phyloP scores from a whole-genome alignment of 2,329 filamentous ascomycete genomes.

The Cercospora janseana region DNA sequence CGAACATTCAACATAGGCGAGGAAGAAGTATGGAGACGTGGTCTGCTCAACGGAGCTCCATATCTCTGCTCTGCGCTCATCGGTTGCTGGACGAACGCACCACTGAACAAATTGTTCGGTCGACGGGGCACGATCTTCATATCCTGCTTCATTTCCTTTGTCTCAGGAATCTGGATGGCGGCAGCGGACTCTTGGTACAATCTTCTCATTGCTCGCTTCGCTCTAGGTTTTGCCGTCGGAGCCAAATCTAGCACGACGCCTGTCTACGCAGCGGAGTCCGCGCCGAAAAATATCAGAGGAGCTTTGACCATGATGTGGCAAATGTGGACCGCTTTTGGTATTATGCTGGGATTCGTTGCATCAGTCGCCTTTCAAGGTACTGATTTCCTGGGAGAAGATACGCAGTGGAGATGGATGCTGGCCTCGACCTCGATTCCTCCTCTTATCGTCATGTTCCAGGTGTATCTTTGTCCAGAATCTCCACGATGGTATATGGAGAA shows the following conservation, averaged over 20 bases:
- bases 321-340: slow-evolving; percentile 45
- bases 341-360: slow-evolving; percentile 46
- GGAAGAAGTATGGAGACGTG: slow-evolving; percentile 35
- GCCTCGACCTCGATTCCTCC: slow-evolving; percentile 43
- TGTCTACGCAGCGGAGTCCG: slow-evolving; percentile 42
- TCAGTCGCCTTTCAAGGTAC: slow-evolving; percentile 41
- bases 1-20: slow-evolving; percentile 29
- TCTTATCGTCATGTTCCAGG: slow-evolving; percentile 34
- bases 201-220: slow-evolving; percentile 66
- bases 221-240: slow-evolving; percentile 59
- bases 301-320: slow-evolving; percentile 51
- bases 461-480: slow-evolving; percentile 47
- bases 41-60: slow-evolving; percentile 61
- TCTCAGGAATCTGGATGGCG: slow-evolving; percentile 59
- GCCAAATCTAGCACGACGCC: slow-evolving; percentile 42
- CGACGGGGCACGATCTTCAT: slow-evolving; percentile 74
- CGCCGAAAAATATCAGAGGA: slow-evolving; percentile 42
- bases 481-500: slow-evolving; percentile 43
- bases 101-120: slow-evolving; percentile 68
- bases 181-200: slow-evolving; percentile 71
- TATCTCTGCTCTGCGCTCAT: slow-evolving; percentile 67
- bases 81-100: slow-evolving; percentile 71
- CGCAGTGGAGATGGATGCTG: slow-evolving; percentile 34
- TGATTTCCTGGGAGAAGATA: slow-evolving; percentile 27
- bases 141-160: slow-evolving; percentile 66